These are phyloP conservation scores for Lyophyllum shimeji DNA, from an alignment of 768 basidiomycete genomes.

Conservation along the genomic window DNA sequence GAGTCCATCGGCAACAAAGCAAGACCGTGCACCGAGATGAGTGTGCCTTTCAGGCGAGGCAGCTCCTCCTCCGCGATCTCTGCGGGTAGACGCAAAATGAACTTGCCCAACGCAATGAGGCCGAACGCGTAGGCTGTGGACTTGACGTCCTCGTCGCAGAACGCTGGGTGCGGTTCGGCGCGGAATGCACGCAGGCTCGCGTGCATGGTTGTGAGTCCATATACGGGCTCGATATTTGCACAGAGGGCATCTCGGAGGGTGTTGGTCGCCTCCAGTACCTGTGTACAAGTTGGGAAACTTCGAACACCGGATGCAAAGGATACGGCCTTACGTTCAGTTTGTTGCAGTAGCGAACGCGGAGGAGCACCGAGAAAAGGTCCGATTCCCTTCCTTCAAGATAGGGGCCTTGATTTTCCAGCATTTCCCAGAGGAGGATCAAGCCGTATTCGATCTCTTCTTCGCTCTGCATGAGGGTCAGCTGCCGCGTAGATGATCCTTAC, in stretches of 20 bases:
- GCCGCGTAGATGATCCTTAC: not conserved
- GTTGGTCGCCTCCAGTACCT: constrained; percentile 85
- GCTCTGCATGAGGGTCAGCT: constrained; percentile 37
- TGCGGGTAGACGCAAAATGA: constrained; percentile 74
- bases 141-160: constrained; percentile 51
- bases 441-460: constrained; percentile 73
- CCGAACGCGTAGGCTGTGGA: constrained; percentile 78
- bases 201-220: constrained; percentile 82
- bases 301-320: not conserved
- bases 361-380: constrained; percentile 68
- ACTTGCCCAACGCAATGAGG: constrained; percentile 80
- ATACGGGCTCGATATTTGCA: constrained; percentile 75
- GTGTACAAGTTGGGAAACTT: not conserved
- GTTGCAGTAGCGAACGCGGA: constrained; percentile 73
- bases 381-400: constrained; percentile 80
- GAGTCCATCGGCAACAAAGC: not conserved
- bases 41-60: constrained; percentile 68
- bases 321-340: constrained; percentile 57
- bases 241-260: constrained; percentile 77
- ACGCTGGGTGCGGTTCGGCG: constrained; percentile 42
- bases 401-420: constrained; percentile 70
- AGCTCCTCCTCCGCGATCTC: constrained; percentile 88
- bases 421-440: constrained; percentile 80
- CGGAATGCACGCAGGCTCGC: constrained; percentile 68
- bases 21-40: constrained; percentile 57